phyloP scores from a whole-genome alignment of 2,329 filamentous ascomycete species.

The Talaromyces sp. region DNA sequence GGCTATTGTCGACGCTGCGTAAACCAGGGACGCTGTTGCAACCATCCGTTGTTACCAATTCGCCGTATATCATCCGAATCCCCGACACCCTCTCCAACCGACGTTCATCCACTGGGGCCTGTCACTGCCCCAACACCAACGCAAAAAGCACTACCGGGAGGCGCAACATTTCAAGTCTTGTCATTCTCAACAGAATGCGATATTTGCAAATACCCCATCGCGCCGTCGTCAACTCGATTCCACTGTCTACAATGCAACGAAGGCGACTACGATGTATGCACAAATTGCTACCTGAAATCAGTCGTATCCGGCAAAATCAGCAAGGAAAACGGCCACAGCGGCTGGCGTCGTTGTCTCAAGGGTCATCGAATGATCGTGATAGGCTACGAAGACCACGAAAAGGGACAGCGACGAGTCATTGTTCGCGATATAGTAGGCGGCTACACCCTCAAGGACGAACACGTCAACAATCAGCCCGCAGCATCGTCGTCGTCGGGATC shows the following conservation, averaged over 20 bases:
- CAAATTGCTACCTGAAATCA: constrained; percentile 69
- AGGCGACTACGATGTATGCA: constrained; percentile 87
- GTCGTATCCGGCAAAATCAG: constrained; percentile 63
- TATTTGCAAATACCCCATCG: constrained; percentile 70
- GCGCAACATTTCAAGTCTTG: constrained; percentile 61
- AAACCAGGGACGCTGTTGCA: constrained; percentile 75
- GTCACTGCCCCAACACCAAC: constrained; percentile 33
- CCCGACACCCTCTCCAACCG: constrained; percentile 20
- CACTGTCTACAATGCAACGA: constrained; percentile 75
- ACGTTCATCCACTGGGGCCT: constrained; percentile 24
- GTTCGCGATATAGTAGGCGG: constrained; percentile 76
- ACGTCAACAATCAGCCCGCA: neutral
- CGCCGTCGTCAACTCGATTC: constrained; percentile 65
- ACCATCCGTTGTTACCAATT: constrained; percentile 75
- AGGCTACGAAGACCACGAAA: constrained; percentile 66
- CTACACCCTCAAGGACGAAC: constrained; percentile 60
- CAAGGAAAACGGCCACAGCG: constrained; percentile 69
- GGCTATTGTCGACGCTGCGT: constrained; percentile 89
- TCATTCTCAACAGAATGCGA: constrained; percentile 75
- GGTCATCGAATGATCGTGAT: constrained; percentile 83
- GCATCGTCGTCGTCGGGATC: neutral
- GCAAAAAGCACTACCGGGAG: constrained; percentile 36
- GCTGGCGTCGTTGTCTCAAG: constrained; percentile 77
- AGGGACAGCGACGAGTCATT: constrained; percentile 65
- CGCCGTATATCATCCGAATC: constrained; percentile 51